Evolutionary conservation across 2,329 filamentous ascomycete genomes (phyloP).

Genomic region (Lecanicillium sp.): DNA sequence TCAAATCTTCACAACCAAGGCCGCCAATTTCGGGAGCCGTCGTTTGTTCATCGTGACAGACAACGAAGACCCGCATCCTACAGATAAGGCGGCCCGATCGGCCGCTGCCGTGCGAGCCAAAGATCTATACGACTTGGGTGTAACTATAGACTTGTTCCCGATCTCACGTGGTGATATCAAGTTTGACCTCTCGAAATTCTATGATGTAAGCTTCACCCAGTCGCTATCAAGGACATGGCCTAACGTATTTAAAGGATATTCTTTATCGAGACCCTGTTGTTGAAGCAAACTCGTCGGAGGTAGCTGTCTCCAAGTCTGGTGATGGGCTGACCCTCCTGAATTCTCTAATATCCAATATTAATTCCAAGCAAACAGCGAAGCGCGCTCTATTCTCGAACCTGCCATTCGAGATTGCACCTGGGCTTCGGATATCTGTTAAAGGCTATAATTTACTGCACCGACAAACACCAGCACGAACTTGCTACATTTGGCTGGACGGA

Average conservation of each 20-base stretch:
- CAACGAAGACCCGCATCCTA: slow-evolving; percentile 74
- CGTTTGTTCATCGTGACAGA: slow-evolving; percentile 95
- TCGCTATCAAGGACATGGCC: background rate
- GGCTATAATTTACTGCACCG: slow-evolving; percentile 85
- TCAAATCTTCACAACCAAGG: slow-evolving; percentile 90
- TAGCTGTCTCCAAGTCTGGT: slow-evolving; percentile 57
- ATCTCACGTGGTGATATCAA: slow-evolving; percentile 62
- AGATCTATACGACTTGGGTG: slow-evolving; percentile 88
- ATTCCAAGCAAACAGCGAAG: slow-evolving; percentile 80
- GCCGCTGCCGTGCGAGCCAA: slow-evolving; percentile 82
- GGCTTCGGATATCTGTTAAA: slow-evolving; percentile 80
- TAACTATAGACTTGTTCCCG: slow-evolving; percentile 87
- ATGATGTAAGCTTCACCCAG: slow-evolving; percentile 55
- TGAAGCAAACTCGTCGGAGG: slow-evolving; percentile 47
- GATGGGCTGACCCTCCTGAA: slow-evolving; percentile 73
- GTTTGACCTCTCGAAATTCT: slow-evolving; percentile 82
- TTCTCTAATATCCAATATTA: slow-evolving; percentile 78
- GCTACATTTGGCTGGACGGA: slow-evolving; percentile 82
- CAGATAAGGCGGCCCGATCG: slow-evolving; percentile 63
- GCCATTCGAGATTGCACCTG: slow-evolving; percentile 80
- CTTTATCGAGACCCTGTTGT: slow-evolving; percentile 73
- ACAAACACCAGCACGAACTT: slow-evolving; percentile 72
- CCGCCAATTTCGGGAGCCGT: slow-evolving; percentile 86
- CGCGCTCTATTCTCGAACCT: slow-evolving; percentile 79
- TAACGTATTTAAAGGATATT: slow-evolving; percentile 55